Base-by-base conservation (phyloP, 2,329 filamentous ascomycete species). In the Bipolaris zeicola region DNA sequence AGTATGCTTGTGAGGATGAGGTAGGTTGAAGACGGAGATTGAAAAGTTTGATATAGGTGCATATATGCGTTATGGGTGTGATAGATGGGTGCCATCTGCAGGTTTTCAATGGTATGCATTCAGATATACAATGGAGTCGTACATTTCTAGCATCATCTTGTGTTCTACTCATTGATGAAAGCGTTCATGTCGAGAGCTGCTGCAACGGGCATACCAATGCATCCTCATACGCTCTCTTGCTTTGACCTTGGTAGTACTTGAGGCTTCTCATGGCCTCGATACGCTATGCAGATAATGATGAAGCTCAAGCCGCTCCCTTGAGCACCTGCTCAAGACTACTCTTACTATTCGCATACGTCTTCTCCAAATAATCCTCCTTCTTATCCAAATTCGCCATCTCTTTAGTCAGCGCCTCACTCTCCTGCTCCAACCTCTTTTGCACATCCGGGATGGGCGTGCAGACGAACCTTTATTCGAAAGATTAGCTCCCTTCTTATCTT, bases 291-390 rank as follows among this genome's bases (percentile, higher is more conserved):
- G 28, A 49, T 38, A 31, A 16, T 20, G 47, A 37, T 58, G 63
- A 16, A 7, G 8, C 51, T 63, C 38, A 63, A 33, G 51, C 56
- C 14, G 67, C 68, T 7, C 70, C 63, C 78, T 85, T 85, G 71
- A 98, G 84, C 73, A 98, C 94, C 77, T 92, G 89, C 74, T 96
- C 89, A 66, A 98, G 89, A 72, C 96, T 92, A 65, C 93, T 88
- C 67, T 89, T 88, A 77, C 92, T 96, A 72, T 98, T 99, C 81
- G 96, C 92, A 74, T 92, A 90, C 47, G 95, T 98, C 55, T 92
- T 96, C 80, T 98, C 94, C 42, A 98, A 83, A 73, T 97, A 98
- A 67, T 94, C 87, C 68, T 97, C 81, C 76, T 91, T 92, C 84
- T 98, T 96, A 65, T 90, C 88, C 62, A 98, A 79, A 62, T 89